Base-by-base conservation (phyloP, 1,284 basidiomycete species). In the Taiwanofungus camphoratus region DNA sequence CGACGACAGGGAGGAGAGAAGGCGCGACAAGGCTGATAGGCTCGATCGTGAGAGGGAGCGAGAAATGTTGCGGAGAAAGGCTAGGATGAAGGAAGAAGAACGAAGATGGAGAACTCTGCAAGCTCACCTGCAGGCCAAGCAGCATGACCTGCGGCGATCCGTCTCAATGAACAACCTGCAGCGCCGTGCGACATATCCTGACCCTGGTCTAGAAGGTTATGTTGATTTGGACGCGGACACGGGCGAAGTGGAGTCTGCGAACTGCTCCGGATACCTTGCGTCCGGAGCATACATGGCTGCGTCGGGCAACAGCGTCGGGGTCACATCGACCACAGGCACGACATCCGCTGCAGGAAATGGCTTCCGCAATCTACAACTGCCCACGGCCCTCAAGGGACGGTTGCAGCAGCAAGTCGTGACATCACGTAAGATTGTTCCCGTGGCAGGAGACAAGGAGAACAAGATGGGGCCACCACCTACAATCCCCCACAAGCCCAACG, bases 291-390 rank as follows among this genome's bases (percentile, higher is more conserved):
- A 87, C 57, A 74, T 88, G 48, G 90, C 92, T 36, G 93, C 93
- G 3, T 96, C 93, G 1, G 93, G 93, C 13, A 99, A 99, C 66
- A 95, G 91, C 52, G 90, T 98, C 38, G 76, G 81, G 32, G 83
- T 98, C 58, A 93, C 95, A 2, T 94, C 91, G 9, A 88, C 87
- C 34, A 82, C 86, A 36, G 89, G 83, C 3, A 87, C 89, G 6
- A 92, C 90, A 4, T 96, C 94, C 3, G 90, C 88, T 11, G 66
- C 73, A 15, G 73, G 73, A 4, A 64, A 68, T 19, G 59, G 67
- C 2, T 64, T 70, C 45, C 65, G 64, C 35, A 67, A 67, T 26
- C 49, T 70, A 24, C 69, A 76, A 37, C 60, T 84, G 13, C 73
- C 82, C 7, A 60, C 73, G 2, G 61, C 68, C 22, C 59, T 88